Conservation (phyloP, 2,329 filamentous ascomycete species). For the Talaromyces sp. region DNA sequence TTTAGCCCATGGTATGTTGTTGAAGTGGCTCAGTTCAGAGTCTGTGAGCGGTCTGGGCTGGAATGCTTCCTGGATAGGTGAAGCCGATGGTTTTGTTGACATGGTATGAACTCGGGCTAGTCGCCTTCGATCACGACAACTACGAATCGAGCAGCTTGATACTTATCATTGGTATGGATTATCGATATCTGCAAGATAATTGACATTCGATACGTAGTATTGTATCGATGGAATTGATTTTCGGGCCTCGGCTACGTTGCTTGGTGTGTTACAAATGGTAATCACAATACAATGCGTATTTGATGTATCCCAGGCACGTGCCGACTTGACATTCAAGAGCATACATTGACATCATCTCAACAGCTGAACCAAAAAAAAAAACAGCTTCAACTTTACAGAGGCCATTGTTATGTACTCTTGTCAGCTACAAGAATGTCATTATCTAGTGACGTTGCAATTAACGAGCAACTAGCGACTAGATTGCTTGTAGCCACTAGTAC, state of each 20-base stretch:
- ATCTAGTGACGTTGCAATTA: background rate
- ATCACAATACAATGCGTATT: background rate
- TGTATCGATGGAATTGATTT: no score
- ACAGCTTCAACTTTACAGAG: background rate
- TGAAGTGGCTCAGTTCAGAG: slow-evolving; percentile 23
- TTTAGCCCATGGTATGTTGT: slow-evolving; percentile 20
- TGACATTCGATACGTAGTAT: no score
- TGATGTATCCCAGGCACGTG: background rate
- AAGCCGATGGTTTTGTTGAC: background rate
- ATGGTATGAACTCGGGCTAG: background rate
- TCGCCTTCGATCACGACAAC: background rate
- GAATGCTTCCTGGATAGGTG: background rate
- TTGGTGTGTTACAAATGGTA: background rate
- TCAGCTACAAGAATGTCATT: background rate
- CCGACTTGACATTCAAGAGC: background rate
- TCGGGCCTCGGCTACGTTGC: slow-evolving; percentile 1
- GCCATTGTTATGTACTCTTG: no score
- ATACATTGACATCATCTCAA: background rate
- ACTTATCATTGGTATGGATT: background rate
- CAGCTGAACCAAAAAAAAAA: background rate
- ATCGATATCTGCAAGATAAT: background rate
- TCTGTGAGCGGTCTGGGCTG: slow-evolving; percentile 5
- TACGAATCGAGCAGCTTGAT: background rate
- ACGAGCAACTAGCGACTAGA: background rate
- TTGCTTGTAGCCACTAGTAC: background rate